Evolutionary conservation across 495 filamentous ascomycete genomes (phyloP).

Genomic region (Staphylotrichum longicolle): DNA sequence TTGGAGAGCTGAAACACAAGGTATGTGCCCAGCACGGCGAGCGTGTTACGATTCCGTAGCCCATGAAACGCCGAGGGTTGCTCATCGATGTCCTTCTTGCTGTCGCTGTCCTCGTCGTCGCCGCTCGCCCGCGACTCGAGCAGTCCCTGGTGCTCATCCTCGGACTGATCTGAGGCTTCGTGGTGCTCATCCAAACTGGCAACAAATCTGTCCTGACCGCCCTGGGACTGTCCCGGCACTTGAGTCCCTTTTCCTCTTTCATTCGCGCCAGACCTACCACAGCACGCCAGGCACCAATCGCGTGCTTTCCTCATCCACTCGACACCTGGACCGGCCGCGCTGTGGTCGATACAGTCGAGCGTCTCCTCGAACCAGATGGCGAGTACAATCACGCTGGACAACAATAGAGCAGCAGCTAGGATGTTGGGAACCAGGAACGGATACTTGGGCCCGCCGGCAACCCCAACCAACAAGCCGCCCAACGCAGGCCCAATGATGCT

Average conservation of each 20-base stretch:
- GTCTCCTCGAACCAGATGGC: slow-evolving; percentile 83
- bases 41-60: slow-evolving; percentile 73
- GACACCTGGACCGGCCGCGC: neutral
- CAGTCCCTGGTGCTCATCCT: slow-evolving; percentile 34
- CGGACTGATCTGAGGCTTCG: slow-evolving; percentile 2
- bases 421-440: slow-evolving; percentile 88
- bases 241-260: neutral
- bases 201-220: too few relatives aligned
- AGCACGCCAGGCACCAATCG: neutral
- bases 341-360: slow-evolving; percentile 34
- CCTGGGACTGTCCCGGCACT: neutral
- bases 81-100: slow-evolving; percentile 29
- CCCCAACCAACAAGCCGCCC: slow-evolving; percentile 76
- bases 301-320: neutral
- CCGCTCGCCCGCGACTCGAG: slow-evolving; percentile 22
- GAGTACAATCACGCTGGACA: slow-evolving; percentile 69
- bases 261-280: neutral
- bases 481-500: slow-evolving; percentile 88
- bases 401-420: slow-evolving; percentile 64
- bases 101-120: slow-evolving; percentile 34
- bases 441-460: slow-evolving; percentile 52
- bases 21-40: slow-evolving; percentile 77
- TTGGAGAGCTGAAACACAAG: slow-evolving; percentile 87
- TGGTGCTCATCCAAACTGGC: neutral
- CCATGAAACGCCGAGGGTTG: slow-evolving; percentile 46